A percentile compares a stretch with the other conserved stretches of the same genome.
Evolutionary conservation across 352 stramenopile species (phyloP).

Genomic region (Phytopythium sindhum): DNA sequence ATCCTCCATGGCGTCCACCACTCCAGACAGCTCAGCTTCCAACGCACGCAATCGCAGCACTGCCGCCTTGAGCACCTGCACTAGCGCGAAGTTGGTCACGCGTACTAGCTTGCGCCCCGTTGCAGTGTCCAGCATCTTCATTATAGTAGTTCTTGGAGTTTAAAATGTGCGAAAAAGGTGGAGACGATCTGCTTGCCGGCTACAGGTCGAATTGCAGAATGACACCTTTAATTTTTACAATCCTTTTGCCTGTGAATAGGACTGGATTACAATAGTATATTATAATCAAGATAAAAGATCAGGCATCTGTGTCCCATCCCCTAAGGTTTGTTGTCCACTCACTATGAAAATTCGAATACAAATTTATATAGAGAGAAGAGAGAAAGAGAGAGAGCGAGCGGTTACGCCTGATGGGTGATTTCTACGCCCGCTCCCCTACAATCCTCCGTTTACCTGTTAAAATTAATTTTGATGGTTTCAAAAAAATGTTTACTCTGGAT

Average conservation of each 20-base stretch:
- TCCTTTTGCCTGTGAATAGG: too few species aligned
- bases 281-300: neutral
- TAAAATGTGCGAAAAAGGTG: too few species aligned
- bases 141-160: too few species aligned
- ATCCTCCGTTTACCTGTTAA: neutral
- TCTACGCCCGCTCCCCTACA: neutral
- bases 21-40: slow-evolving; percentile 28
- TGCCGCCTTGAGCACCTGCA: slow-evolving; percentile 36
- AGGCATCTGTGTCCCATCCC: neutral
- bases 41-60: slow-evolving; percentile 29
- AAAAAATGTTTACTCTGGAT: too few species aligned
- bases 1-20: slow-evolving; percentile 32
- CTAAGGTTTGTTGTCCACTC: neutral
- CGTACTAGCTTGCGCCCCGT: slow-evolving; percentile 31
- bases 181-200: neutral
- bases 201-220: neutral
- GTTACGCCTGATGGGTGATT: neutral
- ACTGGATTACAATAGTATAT: too few species aligned
- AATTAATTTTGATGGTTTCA: neutral
- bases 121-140: slow-evolving; percentile 19
- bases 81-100: slow-evolving; percentile 38
- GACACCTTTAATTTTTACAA: neutral
- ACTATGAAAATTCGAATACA: neutral
- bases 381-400: neutral
- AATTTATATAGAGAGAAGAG: neutral